Conservation (phyloP, 371 early-diverging fungal genomes). For the Amoeboaphelidium protococcarum region DNA sequence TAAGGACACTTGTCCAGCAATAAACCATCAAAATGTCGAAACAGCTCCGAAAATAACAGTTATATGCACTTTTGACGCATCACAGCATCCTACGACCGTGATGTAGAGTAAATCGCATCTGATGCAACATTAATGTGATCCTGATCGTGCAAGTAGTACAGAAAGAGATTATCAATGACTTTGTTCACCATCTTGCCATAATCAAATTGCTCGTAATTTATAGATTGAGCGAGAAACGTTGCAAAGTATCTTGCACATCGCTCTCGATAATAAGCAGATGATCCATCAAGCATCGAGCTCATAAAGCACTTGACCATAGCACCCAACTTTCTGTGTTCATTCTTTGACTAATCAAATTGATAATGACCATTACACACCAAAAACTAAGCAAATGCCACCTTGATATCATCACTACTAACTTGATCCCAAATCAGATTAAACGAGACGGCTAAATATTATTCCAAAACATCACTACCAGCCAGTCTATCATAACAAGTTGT, state of each 20-base stretch:
- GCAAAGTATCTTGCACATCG: neutral
- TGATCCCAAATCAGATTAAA: neutral
- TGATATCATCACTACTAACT: neutral
- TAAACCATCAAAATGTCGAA: slow-evolving; percentile 27
- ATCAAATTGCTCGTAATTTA: neutral
- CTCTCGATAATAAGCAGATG: neutral
- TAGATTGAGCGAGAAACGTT: neutral
- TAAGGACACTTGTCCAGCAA: too few species aligned
- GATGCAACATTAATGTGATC: neutral
- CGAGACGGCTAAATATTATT: neutral
- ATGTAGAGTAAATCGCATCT: neutral
- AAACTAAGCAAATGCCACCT: neutral
- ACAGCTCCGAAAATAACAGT: neutral
- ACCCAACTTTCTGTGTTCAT: neutral
- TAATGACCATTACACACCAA: neutral
- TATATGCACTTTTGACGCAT: neutral
- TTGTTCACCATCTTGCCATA: neutral
- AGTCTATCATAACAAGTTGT: too few species aligned
- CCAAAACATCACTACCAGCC: too few species aligned
- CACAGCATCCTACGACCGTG: neutral
- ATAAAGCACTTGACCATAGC: neutral
- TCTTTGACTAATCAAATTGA: neutral
- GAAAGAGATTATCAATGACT: neutral
- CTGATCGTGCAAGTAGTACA: neutral
- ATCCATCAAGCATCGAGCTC: neutral